Percentiles rank a stretch among this genome's conserved stretches.
These are phyloP conservation scores for Candida krabiensis DNA, from an alignment of 805 yeast genomes.

Conservation along the genomic window DNA sequence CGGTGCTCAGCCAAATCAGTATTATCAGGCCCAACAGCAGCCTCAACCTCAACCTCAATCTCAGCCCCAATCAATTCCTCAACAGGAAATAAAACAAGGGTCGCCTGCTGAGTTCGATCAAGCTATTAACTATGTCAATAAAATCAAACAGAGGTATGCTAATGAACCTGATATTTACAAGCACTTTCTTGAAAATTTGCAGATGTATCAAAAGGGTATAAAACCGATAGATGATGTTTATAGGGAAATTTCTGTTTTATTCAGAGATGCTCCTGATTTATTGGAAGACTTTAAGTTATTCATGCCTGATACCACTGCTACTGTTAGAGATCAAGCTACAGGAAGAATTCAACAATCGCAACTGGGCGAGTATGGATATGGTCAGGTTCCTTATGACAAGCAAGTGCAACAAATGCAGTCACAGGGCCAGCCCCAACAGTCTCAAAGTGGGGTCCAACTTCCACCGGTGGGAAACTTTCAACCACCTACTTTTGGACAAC, in stretches of 20 bases:
- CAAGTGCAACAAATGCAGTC: constrained; percentile 8
- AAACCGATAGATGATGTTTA: constrained; percentile 95
- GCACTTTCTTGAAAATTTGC: constrained; percentile 89
- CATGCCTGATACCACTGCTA: constrained; percentile 70
- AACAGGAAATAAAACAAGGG: constrained; percentile 34
- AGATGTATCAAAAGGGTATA: constrained; percentile 95
- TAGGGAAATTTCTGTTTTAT: constrained; percentile 84
- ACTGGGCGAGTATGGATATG: constrained; percentile 20
- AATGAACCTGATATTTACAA: constrained; percentile 95
- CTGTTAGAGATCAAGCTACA: constrained; percentile 30
- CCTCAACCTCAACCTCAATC: constrained; percentile 16
- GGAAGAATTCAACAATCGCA: constrained; percentile 21
- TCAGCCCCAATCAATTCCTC: constrained; percentile 19
- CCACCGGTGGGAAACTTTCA: constrained; percentile 92
- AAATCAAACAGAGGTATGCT: constrained; percentile 90
- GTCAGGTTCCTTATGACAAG: constrained; percentile 20
- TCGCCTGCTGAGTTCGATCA: constrained; percentile 94
- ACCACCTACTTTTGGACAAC: constrained; percentile 49
- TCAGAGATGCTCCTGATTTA: constrained; percentile 91
- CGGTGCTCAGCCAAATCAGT: constrained; percentile 15
- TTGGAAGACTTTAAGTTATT: constrained; percentile 94
- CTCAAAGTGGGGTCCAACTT: constrained; percentile 47
- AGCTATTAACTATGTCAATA: constrained; percentile 94
- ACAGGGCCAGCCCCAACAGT: constrained; percentile 20
- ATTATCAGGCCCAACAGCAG: constrained; percentile 19